phyloP scores from a whole-genome alignment of 1,139 yeast species.

The Williopsis jadinii region DNA sequence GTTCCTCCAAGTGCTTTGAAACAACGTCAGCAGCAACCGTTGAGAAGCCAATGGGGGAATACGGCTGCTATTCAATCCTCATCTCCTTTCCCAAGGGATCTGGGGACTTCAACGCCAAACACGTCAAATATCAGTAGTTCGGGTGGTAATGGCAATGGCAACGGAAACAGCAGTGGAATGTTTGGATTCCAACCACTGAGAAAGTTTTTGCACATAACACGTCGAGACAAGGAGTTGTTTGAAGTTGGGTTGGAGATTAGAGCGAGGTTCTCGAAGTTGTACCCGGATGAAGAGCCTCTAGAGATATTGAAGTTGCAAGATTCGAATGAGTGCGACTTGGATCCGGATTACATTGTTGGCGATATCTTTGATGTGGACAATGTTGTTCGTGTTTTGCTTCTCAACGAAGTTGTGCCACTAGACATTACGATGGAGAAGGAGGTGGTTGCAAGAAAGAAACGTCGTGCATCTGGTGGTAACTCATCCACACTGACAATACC shows the following conservation, averaged over 20 bases:
- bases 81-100: constrained; percentile 10
- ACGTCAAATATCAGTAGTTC: background rate
- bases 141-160: background rate
- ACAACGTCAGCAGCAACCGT: constrained; percentile 5
- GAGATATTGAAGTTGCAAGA: constrained; percentile 57
- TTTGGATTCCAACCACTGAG: constrained; percentile 23
- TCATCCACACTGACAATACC: constrained; percentile 16
- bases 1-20: constrained; percentile 30
- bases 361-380: constrained; percentile 57
- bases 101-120: constrained; percentile 14
- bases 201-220: constrained; percentile 58
- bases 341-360: constrained; percentile 60
- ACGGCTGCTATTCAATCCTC: constrained; percentile 3
- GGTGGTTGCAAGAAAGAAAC: constrained; percentile 6
- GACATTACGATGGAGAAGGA: constrained; percentile 7
- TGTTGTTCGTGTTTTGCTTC: constrained; percentile 47
- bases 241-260: constrained; percentile 44
- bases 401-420: constrained; percentile 28
- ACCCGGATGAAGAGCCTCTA: constrained; percentile 51
- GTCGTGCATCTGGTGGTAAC: constrained; percentile 16
- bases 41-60: constrained; percentile 1
- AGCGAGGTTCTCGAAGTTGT: constrained; percentile 47
- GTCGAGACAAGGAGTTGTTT: constrained; percentile 36
- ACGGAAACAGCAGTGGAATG: background rate
- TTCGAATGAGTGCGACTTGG: constrained; percentile 59